Percentiles rank a stretch among this genome's conserved stretches.
phyloP scores from a whole-genome alignment of 2,329 filamentous ascomycete genomes.

The Neofusicoccum sp. region DNA sequence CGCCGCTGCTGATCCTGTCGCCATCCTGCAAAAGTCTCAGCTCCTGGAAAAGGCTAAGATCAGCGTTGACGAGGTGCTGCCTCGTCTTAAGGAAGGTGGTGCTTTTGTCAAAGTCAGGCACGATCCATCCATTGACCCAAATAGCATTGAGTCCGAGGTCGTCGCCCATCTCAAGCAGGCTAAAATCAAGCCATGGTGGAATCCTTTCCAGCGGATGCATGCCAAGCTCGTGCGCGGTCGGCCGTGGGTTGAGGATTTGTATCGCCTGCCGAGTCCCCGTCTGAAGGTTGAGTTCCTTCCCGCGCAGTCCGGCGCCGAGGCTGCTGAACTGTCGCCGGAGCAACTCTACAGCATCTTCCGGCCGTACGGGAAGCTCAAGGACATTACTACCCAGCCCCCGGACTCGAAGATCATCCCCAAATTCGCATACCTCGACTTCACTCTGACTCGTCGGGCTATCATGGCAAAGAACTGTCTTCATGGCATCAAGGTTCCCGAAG shows the following conservation, averaged over 20 bases:
- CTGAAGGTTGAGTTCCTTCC: conserved; percentile 84
- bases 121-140: conserved; percentile 45
- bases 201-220: conserved; percentile 68
- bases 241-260: conserved; percentile 93
- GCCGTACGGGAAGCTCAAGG: conserved; percentile 83
- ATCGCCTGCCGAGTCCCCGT: conserved; percentile 72
- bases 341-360: conserved; percentile 83
- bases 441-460: conserved; percentile 69
- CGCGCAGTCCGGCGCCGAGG: conserved; percentile 65
- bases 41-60: conserved; percentile 62
- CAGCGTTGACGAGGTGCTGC: conserved; percentile 76
- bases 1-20: conserved; percentile 55
- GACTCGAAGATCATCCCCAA: conserved; percentile 83
- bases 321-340: conserved; percentile 81
- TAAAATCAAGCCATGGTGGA: conserved; percentile 86
- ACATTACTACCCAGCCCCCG: conserved; percentile 77
- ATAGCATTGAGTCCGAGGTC: conserved; percentile 61
- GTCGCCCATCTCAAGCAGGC: conserved; percentile 63
- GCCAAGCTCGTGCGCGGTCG: conserved; percentile 74
- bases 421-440: conserved; percentile 78
- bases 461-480: conserved; percentile 93
- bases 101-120: conserved; percentile 84
- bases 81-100: conserved; percentile 85
- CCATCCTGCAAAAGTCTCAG: conserved; percentile 35
- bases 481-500: conserved; percentile 69